Base-by-base conservation (phyloP, 805 yeast species). In the Saccharomycopsis fibuligera region DNA sequence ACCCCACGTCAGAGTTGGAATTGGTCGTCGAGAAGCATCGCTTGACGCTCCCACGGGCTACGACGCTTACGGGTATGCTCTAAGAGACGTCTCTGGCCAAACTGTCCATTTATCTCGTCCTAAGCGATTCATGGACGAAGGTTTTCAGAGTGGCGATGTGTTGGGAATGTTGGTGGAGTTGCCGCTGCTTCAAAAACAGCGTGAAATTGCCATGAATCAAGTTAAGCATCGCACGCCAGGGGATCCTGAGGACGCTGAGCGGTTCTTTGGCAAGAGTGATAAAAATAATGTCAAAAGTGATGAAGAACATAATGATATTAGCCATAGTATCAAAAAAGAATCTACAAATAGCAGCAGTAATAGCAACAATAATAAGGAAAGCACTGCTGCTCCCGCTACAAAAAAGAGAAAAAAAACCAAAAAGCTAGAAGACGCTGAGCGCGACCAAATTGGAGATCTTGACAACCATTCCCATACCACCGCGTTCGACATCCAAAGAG, bases 21-120 rank as follows among this genome's bases (percentile, higher is more conserved):
- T 91, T 33, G 83, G 83, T 0, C 69, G 98, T 45, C 74, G 88
- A 53, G 98, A 91, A 60, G 93, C 96, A 2, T 78, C 88, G 44
- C 65, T 90, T 39, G 97, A 91, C 57, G 96, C 95, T 0, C 98
- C 99, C 0, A 93, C 90, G 4, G 99, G 99, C 2, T 87, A 78
- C 58, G 98, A 93, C 64, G 91, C 89, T 0, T 93, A 89, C 66
- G 91, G 96, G 0, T 91, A 93, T 63, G 97, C 96, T 2, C 60
- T 93, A 2, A 72, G 97, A 51, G 97, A 91, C 65, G 73, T 75
- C 33, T 72, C 74, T 5, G 90, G 95, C 2, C 85, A 86, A 56
- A 77, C 76, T 25, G 72, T 93, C 22, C 95, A 93, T 55, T 65
- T 83, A 39, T 81, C 91, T 50, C 73, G 90, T 43, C 87, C 88